Base-by-base conservation (phyloP, 2,329 filamentous ascomycete species). In the Diaporthe ilicicola region DNA sequence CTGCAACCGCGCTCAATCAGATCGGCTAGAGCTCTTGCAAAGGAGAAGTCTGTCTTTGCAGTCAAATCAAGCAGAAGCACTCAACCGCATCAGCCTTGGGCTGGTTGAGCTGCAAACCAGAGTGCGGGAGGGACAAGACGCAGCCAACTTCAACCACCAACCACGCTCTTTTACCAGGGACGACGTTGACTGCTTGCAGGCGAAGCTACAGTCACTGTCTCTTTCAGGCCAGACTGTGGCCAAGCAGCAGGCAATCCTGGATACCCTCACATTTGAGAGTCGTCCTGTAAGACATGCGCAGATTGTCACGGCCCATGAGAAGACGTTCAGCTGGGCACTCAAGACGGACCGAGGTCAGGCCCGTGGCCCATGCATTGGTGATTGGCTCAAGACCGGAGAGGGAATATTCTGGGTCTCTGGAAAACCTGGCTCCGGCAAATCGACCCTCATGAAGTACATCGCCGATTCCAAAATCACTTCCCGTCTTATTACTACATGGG, bases 401-500 rank as follows among this genome's bases (percentile, higher is more conserved):
- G 50, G 62, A 4, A 50, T 51, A 12, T 70, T 70, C 42, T 67
- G 69, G 69, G 64, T 67, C 4, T 71, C 69, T 1, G 69, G 62
- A 9, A 67, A 62, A 17, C 59, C 69, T n/a, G 69, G 62, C 0
- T 71, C 68, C 0, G 68, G 68, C 10, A 70, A 66, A 19, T 66
- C 68, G 3, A 70, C 68, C 5, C 34, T 70, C 44, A 67, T 67
- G 69, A 71, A 71, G 19, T 71, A 22, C 17, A 15, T 71, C 34
- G 37, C 69, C 6, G 62, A 61, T 15, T 48, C 39, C 24, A 17
- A 0, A 0, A 29, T 46, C 8, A 71, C 69, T 2, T 17, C 34
- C 9, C 3, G 24, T 0, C 4, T 51, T 0, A 12, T 71, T n/a
- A 1, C n/a, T 24, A 13, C 12, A 9, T 71, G 69, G 69, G 24